These are phyloP conservation scores for Nemania sp. DNA, from an alignment of 2,329 filamentous ascomycete genomes.

Conservation along the genomic window DNA sequence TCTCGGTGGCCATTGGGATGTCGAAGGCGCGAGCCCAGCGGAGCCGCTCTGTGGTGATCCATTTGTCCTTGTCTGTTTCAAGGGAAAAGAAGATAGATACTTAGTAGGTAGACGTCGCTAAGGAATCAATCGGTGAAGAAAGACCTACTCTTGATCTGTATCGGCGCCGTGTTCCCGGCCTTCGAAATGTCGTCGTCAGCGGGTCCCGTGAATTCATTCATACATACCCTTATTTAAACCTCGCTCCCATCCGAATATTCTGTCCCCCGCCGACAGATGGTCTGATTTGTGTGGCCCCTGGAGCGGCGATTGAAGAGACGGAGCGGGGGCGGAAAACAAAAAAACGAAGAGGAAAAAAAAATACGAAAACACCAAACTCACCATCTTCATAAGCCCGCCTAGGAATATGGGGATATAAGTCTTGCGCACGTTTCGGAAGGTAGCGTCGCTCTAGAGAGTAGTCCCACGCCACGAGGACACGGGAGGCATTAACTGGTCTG, in stretches of 20 bases:
- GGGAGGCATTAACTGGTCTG: not conserved
- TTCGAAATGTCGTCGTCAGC: conserved; percentile 18
- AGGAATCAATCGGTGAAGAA: not conserved
- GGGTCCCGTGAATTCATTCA: not conserved
- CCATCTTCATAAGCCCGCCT: conserved; percentile 45
- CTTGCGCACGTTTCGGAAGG: conserved; percentile 40
- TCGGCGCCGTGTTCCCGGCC: conserved; percentile 44
- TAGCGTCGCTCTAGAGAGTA: conserved; percentile 21
- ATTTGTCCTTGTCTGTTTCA: conserved; percentile 45
- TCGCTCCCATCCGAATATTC: not conserved
- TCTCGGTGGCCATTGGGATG: conserved; percentile 41
- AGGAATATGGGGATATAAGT: conserved; percentile 47
- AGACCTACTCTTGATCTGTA: conserved; percentile 45
- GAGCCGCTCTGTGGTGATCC: conserved; percentile 43
- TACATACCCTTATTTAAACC: too few relatives aligned
- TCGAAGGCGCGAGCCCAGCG: conserved; percentile 44
- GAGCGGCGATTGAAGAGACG: not conserved
- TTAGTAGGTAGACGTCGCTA: too few relatives aligned
- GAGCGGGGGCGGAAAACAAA: not conserved
- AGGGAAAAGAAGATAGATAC: not conserved
- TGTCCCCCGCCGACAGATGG: too few relatives aligned
- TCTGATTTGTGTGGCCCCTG: too few relatives aligned
- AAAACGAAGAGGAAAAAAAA: not conserved
- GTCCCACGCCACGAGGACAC: not conserved
- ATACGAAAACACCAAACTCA: conserved; percentile 23